Conservation (phyloP, 805 yeast species). For the Isabelozyma heimii region DNA sequence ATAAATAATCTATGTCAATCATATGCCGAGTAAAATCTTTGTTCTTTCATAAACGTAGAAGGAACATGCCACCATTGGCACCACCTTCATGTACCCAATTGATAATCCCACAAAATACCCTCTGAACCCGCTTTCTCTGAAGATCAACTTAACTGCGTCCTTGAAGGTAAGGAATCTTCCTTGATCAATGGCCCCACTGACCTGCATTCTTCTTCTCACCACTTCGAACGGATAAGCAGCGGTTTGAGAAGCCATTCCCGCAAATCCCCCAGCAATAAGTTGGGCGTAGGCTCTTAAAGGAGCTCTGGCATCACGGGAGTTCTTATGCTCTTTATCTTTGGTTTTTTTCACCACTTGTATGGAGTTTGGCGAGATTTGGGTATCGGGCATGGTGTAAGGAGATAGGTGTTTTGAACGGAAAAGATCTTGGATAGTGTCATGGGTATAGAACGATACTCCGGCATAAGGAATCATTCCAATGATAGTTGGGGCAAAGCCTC, state of each 20-base stretch:
- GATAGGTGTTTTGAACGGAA: constrained; percentile 62
- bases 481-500: constrained; percentile 93
- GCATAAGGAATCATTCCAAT: constrained; percentile 97
- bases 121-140: constrained; percentile 69
- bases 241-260: constrained; percentile 93
- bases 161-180: constrained; percentile 56
- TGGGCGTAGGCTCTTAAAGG: constrained; percentile 93
- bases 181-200: constrained; percentile 70
- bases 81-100: constrained; percentile 91
- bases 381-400: constrained; percentile 44
- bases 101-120: constrained; percentile 95
- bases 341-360: constrained; percentile 15
- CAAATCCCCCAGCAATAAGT: constrained; percentile 89
- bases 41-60: constrained; percentile 90
- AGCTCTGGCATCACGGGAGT: constrained; percentile 43
- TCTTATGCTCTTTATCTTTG: constrained; percentile 19
- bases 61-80: constrained; percentile 97
- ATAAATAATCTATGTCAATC: constrained; percentile 1
- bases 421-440: constrained; percentile 85
- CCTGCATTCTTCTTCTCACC: constrained; percentile 92
- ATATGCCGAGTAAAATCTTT: constrained; percentile 69
- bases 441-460: constrained; percentile 94
- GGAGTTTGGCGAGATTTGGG: constrained; percentile 13
- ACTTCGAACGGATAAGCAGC: constrained; percentile 98
- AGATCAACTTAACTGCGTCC: constrained; percentile 58